Evolutionary conservation across 129 eudicot genomes (phyloP).

Genomic region (Flaveria ramosissima): DNA sequence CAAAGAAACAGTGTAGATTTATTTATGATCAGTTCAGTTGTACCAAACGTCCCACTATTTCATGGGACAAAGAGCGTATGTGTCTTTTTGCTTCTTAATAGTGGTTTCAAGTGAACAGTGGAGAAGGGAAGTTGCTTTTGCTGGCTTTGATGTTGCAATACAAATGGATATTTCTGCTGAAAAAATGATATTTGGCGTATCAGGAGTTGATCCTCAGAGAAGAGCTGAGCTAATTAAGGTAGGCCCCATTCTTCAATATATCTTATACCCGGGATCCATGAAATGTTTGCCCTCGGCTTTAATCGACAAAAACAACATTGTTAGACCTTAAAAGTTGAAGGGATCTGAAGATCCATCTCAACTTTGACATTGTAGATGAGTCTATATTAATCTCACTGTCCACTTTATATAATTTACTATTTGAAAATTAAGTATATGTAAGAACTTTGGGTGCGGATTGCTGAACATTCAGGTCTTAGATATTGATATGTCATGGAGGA

Average conservation of each 20-base stretch:
- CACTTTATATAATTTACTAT: neutral
- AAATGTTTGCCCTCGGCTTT: neutral
- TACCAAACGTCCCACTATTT: neutral
- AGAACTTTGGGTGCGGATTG: neutral
- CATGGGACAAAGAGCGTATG: neutral
- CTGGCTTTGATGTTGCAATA: slow-evolving; percentile 95
- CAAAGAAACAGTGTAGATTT: neutral
- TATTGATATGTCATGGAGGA: slow-evolving; percentile 88
- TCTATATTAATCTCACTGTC: neutral
- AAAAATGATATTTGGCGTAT: slow-evolving; percentile 88
- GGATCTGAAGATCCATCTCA: slow-evolving; percentile 7
- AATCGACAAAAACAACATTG: neutral
- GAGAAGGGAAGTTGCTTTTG: slow-evolving; percentile 98
- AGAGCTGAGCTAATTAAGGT: slow-evolving; percentile 85
- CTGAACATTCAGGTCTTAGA: slow-evolving; percentile 64
- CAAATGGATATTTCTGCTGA: slow-evolving; percentile 99
- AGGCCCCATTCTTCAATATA: slow-evolving; percentile 13
- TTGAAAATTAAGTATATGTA: slow-evolving; percentile 2
- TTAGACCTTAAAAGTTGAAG: neutral
- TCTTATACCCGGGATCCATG: neutral
- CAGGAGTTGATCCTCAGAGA: slow-evolving; percentile 78
- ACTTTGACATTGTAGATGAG: neutral
- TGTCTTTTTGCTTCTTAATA: slow-evolving; percentile 18
- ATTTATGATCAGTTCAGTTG: neutral
- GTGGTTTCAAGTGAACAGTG: slow-evolving; percentile 51